Evolutionary conservation across 2,329 filamentous ascomycete species (phyloP).

Genomic region (Pseudogymnoascus sp.): DNA sequence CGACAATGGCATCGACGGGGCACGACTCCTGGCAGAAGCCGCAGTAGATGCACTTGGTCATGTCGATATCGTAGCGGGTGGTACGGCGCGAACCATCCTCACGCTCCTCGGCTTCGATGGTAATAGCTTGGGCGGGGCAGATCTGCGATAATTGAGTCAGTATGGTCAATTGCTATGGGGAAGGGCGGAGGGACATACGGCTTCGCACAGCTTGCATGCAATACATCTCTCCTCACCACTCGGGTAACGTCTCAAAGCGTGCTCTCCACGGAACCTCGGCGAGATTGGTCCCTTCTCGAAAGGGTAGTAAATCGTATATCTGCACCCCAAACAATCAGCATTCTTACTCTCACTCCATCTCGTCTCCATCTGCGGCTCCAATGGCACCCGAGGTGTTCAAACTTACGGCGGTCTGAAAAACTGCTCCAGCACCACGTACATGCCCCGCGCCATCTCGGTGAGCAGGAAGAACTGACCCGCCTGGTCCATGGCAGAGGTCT

Average conservation of each 20-base stretch:
- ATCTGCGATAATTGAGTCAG: slow-evolving; percentile 43
- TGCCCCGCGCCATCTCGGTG: slow-evolving; percentile 91
- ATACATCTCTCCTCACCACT: slow-evolving; percentile 98
- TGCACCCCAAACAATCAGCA: slow-evolving; percentile 31
- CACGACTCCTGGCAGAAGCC: slow-evolving; percentile 99
- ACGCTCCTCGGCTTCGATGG: slow-evolving; percentile 97
- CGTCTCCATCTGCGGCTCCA: slow-evolving; percentile 3
- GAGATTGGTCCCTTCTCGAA: slow-evolving; percentile 99
- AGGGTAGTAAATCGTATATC: slow-evolving; percentile 97
- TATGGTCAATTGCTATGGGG: not conserved
- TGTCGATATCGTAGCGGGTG: slow-evolving; percentile 97
- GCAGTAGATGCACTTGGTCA: slow-evolving; percentile 99
- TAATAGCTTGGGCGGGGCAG: slow-evolving; percentile 96
- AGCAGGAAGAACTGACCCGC: slow-evolving; percentile 91
- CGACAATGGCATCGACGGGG: slow-evolving; percentile 90
- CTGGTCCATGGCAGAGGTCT: slow-evolving; percentile 72
- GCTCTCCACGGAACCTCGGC: slow-evolving; percentile 94
- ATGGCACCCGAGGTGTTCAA: not conserved
- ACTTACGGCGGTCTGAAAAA: slow-evolving; percentile 94
- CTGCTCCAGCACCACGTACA: slow-evolving; percentile 97
- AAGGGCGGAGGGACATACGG: slow-evolving; percentile 39
- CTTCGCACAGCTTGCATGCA: slow-evolving; percentile 98
- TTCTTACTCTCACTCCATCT: slow-evolving; percentile 11
- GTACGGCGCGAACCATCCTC: slow-evolving; percentile 92
- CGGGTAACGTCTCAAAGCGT: slow-evolving; percentile 91